A percentile compares a stretch with the other conserved stretches of the same genome.
These are phyloP conservation scores for Aplosporella prunicola DNA, from an alignment of 2,329 filamentous ascomycete species.

Conservation along the genomic window DNA sequence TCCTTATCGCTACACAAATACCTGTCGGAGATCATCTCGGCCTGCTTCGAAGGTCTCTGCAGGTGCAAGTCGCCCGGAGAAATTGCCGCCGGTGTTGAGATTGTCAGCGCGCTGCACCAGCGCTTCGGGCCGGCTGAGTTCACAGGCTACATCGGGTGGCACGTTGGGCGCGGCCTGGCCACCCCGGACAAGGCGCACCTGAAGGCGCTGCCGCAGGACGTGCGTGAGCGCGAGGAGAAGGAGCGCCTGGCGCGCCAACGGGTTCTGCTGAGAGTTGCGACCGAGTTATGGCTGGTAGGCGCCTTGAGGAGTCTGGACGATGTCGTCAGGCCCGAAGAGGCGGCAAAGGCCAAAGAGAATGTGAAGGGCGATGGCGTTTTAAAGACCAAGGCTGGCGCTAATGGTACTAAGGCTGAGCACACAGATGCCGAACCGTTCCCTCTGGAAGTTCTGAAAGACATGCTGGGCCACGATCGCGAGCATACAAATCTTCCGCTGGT, in stretches of 20 bases:
- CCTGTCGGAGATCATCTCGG: slow-evolving; percentile 91
- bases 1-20: slow-evolving; percentile 91
- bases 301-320: slow-evolving; percentile 73
- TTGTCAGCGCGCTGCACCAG: slow-evolving; percentile 90
- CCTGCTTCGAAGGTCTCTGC: slow-evolving; percentile 88
- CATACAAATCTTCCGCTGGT: slow-evolving; percentile 84
- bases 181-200: slow-evolving; percentile 79
- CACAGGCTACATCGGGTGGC: slow-evolving; percentile 84
- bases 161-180: slow-evolving; percentile 80
- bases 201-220: slow-evolving; percentile 68
- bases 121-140: slow-evolving; percentile 86
- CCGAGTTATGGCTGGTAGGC: slow-evolving; percentile 90
- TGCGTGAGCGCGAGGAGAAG: slow-evolving; percentile 91
- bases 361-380: slow-evolving; percentile 45
- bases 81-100: slow-evolving; percentile 82
- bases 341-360: slow-evolving; percentile 50
- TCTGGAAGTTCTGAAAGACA: slow-evolving; percentile 92
- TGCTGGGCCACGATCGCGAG: slow-evolving; percentile 86
- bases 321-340: slow-evolving; percentile 54
- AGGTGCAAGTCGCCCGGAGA: slow-evolving; percentile 87
- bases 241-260: slow-evolving; percentile 81
- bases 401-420: slow-evolving; percentile 46
- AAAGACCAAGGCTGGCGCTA: slow-evolving; percentile 55
- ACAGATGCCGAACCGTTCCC: slow-evolving; percentile 83
- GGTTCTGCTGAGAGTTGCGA: slow-evolving; percentile 77